Base-by-base conservation (phyloP, 2,329 filamentous ascomycete genomes). In the Trichoderma guizhouense region DNA sequence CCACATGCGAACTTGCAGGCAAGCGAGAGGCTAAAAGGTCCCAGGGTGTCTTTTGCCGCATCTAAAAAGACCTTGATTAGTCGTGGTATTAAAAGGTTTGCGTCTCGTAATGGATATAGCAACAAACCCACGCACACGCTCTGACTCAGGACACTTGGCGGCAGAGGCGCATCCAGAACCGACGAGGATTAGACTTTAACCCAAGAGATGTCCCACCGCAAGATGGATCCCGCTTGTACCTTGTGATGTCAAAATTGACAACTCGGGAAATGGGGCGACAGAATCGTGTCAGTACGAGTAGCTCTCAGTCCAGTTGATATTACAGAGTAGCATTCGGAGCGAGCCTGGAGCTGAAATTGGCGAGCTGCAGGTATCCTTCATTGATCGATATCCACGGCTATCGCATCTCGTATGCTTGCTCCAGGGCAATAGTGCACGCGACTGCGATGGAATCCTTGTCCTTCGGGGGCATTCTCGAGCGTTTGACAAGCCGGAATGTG, bases 221-320 rank as follows among this genome's bases (percentile, higher is more conserved):
- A 51, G 67, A 62, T 62, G 55, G 57, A 69, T 69, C 39, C 57
- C 57, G n/a, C 21, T 28, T 53, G 57, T 69, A 9, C 66, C 53
- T 60, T 47, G 53, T 51, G 39, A 69, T 69, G 67, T 62, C 67
- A 69, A 69, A 36, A 61, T 36, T 53, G 67, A 69, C 67, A 62
- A 62, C 57, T 32, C 39, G 55, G 57, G 55, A 36, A 61, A 69
- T 51, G 55, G 57, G 57, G 34, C n/a, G 57, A 30, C 55, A 34
- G 30, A 36, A 62, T 32, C 32, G n/a, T 55, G 39, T 28, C 26
- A 34, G 39, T 18, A 43, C 39, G 39, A 43, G 62, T 53, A 65
- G 43, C 43, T 24, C 36, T 39, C 60, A 43, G 60, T 43, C 36
- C 28, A 32, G 53, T 69, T 26, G 66, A 60, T 47, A 32, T 68